Evolutionary conservation across 768 basidiomycete genomes (phyloP), one percentile per base, ranked within the genome.

Genomic region (Rhizopogon salebrosus): DNA sequence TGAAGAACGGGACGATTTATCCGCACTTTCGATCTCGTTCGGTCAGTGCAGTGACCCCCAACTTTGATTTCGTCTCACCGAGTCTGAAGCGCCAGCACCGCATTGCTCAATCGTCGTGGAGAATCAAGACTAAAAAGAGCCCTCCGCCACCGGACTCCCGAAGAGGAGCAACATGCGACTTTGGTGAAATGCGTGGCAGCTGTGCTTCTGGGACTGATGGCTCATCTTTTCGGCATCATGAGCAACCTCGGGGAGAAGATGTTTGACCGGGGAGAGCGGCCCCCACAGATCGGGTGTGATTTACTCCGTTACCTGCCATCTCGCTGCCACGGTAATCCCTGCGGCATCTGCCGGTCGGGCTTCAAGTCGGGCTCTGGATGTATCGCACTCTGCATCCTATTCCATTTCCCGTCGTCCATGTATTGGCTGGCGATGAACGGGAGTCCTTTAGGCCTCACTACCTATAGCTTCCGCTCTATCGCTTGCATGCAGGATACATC

Each of bases 11-110:
- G 36, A 36, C 4, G 3, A 8, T 3, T 2, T 31, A 14, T 24
- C 23, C 7, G 26, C 31, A n/a, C 20, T 16, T 24, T 23, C 41
- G 36, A 46, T 53, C 23, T 36, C 35, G n/a, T 16, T 36, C 14
- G 35, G 34, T 20, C 23, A 53, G 6, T 50, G 45, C 20, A 31
- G 42, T 36, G 54, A 54, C 34, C 54, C 54, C 54, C 13, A 40
- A 53, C 2, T 54, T 53, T 18, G 36, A 40, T 11, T 54, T 34
- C 23, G 24, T 39, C 16, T 51, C 53, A 8, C 53, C 53, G 7
- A 16, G 31, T 2, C 11, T 52, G 13, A 41, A 22, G 20, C 39
- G 45, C 23, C 20, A 35, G n/a, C 51, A 45, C 31, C 43, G 24
- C 13, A 22, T 14, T 4, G 41, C 51, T 20, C 51, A 34, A 35